Base-by-base conservation (phyloP, 2,329 filamentous ascomycete species). In the Aureobasidium sp. region DNA sequence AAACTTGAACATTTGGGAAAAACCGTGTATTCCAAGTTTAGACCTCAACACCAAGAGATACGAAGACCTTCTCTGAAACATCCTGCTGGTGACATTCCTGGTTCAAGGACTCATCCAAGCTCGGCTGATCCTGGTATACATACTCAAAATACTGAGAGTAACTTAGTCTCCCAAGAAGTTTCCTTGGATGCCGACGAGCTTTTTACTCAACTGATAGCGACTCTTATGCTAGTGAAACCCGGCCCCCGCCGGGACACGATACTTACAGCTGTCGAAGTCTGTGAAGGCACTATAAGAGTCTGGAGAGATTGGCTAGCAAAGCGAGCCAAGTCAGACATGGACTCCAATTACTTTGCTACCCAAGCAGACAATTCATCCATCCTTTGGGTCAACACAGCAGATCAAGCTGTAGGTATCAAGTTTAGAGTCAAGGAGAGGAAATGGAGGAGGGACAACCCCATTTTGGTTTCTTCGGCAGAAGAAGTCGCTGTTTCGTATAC, bases 121-220 rank as follows among this genome's bases (percentile, higher is more conserved):
- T 47, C 56, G 11, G 41, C 56, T 30, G 30, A 34, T 3, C 38
- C 42, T 11, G 38, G 29, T 63, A 44, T 35, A 4, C 53, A 55
- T 6, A n/a, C 14, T 12, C 35, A 39, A 21, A 47, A 44, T 11
- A 14, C 32, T 52, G 30, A 51, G 51, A 38, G 30, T 16, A 57
- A 64, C 6, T 45, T 73, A 6, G 78, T 84, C 1, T 76, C 72
- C 17, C 48, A 51, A 27, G 25, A 51, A 19, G 35, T 51, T 2
- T 51, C 48, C 12, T 71, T 93, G 1, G 87, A 90, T 58, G 77
- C 78, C 1, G 77, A 81, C 57, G 86, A 90, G 67, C 70, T 82
- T 16, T 90, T 91, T 64, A 82, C 84, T 1, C 87, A 93, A 68
- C 75, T 93, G 10, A 85, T 84, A 63, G 78, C 81, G 4, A 74